phyloP scores from a whole-genome alignment of 495 filamentous ascomycete species.

The Aspergillus nidulans region DNA sequence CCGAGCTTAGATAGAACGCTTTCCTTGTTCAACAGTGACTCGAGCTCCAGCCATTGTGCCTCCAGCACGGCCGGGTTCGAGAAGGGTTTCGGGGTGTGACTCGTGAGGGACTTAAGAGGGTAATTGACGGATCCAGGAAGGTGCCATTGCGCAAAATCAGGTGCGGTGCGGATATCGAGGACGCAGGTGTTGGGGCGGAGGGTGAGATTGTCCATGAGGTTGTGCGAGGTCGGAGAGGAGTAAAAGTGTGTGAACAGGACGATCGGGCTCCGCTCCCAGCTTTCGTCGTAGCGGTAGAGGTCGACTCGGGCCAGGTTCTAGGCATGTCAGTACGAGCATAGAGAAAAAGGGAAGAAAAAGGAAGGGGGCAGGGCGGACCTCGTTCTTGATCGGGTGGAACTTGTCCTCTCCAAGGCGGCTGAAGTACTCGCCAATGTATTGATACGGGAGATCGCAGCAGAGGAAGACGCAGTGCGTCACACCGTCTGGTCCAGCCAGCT shows the following conservation, averaged over 20 bases:
- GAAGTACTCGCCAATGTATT: slow-evolving; percentile 59
- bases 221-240: slow-evolving; percentile 23
- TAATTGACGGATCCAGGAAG: slow-evolving; percentile 44
- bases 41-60: slow-evolving; percentile 43
- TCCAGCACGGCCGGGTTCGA: slow-evolving; percentile 39
- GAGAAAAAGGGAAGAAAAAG: slow-evolving; percentile 8
- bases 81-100: slow-evolving; percentile 41
- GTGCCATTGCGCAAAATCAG: slow-evolving; percentile 40
- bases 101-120: slow-evolving; percentile 30
- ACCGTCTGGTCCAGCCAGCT: slow-evolving; percentile 42
- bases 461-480: slow-evolving; percentile 55
- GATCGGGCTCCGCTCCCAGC: slow-evolving; percentile 44
- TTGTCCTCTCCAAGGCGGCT: slow-evolving; percentile 45
- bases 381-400: slow-evolving; percentile 55
- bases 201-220: slow-evolving; percentile 20
- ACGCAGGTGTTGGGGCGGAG: slow-evolving; percentile 28
- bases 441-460: slow-evolving; percentile 60
- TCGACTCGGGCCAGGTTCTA: slow-evolving; percentile 48
- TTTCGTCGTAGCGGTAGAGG: slow-evolving; percentile 50
- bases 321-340: not conserved
- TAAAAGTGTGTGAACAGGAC: slow-evolving; percentile 38
- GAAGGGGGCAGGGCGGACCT: slow-evolving; percentile 32
- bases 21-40: slow-evolving; percentile 30
- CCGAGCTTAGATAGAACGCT: slow-evolving; percentile 24
- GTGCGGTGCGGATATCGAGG: slow-evolving; percentile 37